phyloP scores from a whole-genome alignment of 2,329 filamentous ascomycete genomes.

The Rutstroemia sp. region DNA sequence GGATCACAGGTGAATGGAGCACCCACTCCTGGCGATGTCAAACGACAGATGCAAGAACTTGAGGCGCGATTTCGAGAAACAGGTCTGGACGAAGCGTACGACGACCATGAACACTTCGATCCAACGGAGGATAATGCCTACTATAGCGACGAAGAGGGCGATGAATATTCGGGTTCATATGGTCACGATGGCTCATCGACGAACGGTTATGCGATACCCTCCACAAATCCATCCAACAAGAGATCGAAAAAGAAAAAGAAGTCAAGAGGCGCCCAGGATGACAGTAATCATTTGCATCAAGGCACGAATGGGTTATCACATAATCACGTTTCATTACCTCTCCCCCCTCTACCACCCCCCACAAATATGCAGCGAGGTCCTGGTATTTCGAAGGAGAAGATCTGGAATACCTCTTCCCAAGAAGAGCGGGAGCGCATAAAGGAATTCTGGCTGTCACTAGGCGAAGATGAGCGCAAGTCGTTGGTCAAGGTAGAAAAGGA shows the following conservation, averaged over 20 bases:
- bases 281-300: constrained; percentile 18
- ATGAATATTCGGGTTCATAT: constrained; percentile 29
- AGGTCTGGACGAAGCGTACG: constrained; percentile 22
- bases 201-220: constrained; percentile 26
- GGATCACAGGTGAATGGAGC: constrained; percentile 18
- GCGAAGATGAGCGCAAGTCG: constrained; percentile 89
- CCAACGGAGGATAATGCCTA: constrained; percentile 45
- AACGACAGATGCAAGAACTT: constrained; percentile 24
- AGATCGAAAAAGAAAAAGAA: constrained; percentile 37
- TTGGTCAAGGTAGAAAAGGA: constrained; percentile 98
- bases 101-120: constrained; percentile 32
- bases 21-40: constrained; percentile 11
- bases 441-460: constrained; percentile 92
- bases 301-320: constrained; percentile 24
- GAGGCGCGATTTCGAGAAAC: constrained; percentile 25
- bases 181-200: constrained; percentile 26
- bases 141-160: constrained; percentile 47
- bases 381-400: constrained; percentile 59
- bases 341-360: constrained; percentile 30
- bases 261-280: constrained; percentile 20
- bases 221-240: constrained; percentile 24
- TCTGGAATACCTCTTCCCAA: constrained; percentile 93
- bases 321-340: constrained; percentile 27
- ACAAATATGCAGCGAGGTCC: constrained; percentile 33
- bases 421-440: constrained; percentile 97